phyloP scores from a whole-genome alignment of 495 filamentous ascomycete species.

The Xylaria flabelliformis region DNA sequence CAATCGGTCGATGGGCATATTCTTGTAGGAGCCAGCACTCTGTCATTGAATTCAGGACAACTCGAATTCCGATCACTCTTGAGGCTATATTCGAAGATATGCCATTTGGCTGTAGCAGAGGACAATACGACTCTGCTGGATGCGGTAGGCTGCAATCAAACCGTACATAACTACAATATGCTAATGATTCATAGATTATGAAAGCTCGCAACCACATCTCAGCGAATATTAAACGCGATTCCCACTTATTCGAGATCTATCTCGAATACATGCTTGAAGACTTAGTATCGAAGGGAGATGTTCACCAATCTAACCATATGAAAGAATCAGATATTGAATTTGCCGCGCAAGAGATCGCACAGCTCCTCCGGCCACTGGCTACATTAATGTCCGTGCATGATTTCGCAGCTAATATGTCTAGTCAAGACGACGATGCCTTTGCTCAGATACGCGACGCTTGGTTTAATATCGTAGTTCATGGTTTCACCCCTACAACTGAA shows the following conservation, averaged over 20 bases:
- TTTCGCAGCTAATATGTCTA: constrained; percentile 44
- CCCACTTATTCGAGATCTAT: constrained; percentile 78
- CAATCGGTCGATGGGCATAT: constrained; percentile 79
- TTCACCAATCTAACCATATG: constrained; percentile 62
- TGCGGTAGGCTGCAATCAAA: constrained; percentile 61
- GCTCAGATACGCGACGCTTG: constrained; percentile 86
- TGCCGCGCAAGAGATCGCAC: constrained; percentile 80
- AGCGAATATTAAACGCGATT: constrained; percentile 66
- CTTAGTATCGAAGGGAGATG: constrained; percentile 89
- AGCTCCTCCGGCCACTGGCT: constrained; percentile 82
- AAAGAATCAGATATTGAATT: constrained; percentile 76
- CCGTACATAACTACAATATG: constrained; percentile 31
- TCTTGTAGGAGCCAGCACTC: constrained; percentile 75
- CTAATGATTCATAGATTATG: constrained; percentile 57
- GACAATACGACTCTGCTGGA: constrained; percentile 63
- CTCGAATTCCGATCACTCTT: constrained; percentile 83
- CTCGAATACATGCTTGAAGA: constrained; percentile 82
- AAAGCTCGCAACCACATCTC: constrained; percentile 82
- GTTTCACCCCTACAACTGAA: constrained; percentile 75
- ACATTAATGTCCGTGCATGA: constrained; percentile 69
- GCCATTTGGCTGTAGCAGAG: constrained; percentile 72
- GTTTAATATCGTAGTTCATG: constrained; percentile 96
- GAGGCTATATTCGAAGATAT: constrained; percentile 77
- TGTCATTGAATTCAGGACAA: constrained; percentile 76
- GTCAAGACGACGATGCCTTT: constrained; percentile 65